phyloP scores from a whole-genome alignment of 768 basidiomycete species.

The Lyophyllum shimeji region DNA sequence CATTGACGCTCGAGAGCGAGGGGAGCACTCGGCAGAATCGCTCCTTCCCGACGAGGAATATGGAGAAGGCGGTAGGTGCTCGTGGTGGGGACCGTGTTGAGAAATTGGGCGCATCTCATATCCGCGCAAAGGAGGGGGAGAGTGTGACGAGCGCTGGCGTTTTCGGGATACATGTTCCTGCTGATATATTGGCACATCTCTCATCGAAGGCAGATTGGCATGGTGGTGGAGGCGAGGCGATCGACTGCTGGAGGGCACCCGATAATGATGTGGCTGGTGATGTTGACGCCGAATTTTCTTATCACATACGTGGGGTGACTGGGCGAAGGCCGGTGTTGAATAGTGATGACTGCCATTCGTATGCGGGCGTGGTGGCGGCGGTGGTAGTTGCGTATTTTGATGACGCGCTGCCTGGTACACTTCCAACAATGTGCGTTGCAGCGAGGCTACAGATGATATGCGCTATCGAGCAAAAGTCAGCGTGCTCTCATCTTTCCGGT shows the following conservation, averaged over 20 bases:
- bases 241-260: constrained; percentile 32
- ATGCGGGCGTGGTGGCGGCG: constrained; percentile 21
- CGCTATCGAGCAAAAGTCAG: constrained; percentile 44
- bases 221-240: constrained; percentile 32
- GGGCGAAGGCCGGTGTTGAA: constrained; percentile 37
- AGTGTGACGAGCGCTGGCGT: constrained; percentile 62
- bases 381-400: constrained; percentile 17
- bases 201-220: constrained; percentile 29
- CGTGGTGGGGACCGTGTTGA: constrained; percentile 26
- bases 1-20: constrained; percentile 73
- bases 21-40: constrained; percentile 68
- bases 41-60: constrained; percentile 69
- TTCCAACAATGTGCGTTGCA: constrained; percentile 74
- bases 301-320: constrained; percentile 33
- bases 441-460: constrained; percentile 64
- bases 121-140: constrained; percentile 47
- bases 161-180: constrained; percentile 50
- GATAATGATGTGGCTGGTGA: constrained; percentile 26
- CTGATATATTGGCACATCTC: constrained; percentile 35
- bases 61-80: constrained; percentile 69
- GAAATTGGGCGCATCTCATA: constrained; percentile 40
- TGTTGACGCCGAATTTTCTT: constrained; percentile 32
- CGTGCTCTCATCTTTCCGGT: not conserved
- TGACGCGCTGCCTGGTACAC: constrained; percentile 39
- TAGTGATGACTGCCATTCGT: constrained; percentile 36